Evolutionary conservation across 768 basidiomycete genomes (phyloP), one percentile per base, ranked within the genome.

Genomic region (Royoungia palumana): DNA sequence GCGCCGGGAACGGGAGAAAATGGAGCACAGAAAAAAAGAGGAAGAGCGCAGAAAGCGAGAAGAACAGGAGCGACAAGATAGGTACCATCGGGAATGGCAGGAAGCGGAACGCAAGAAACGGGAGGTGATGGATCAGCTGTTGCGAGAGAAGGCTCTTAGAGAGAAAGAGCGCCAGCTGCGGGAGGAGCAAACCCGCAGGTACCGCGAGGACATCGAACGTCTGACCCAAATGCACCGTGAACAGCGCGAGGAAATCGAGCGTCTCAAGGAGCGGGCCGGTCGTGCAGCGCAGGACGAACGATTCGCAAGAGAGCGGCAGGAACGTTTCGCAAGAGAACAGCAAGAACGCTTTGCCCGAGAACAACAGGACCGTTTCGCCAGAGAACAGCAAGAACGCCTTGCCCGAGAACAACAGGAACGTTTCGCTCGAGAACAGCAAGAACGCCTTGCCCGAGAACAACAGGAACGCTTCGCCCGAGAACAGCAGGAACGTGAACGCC

Each of bases 31-130:
- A 30, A 30, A 30, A 14, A 53, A 65, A 16, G 53, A 52, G 5
- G 41, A 22, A 21, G 62, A 66, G 24, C 64, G 66, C 32, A 46
- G 21, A 30, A 16, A 57, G 5, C 44, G 56, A 3, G 66, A 64
- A 20, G 54, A 55, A 17, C 61, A 64, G 11, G 62, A 66, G 4
- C 46, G 35, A 20, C 32, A 14, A 7, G 32, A 32, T 14, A 14
- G 12, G 30, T 6, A 2, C 30, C 13, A 43, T 46, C 59, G n/a
- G 42, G 1, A 20, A n/a, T 41, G n/a, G 16, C 53, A 48, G 21
- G 46, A 46, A 22, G 22, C 5, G 32, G 39, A 46, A n/a, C 51
- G 38, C 2, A 34, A 6, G 7, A 2, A 17, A 22, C 55, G 46
- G 24, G 63, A 56, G 45, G 52, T 58, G 36, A 40, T 32, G 35